A percentile compares a stretch with the other conserved stretches of the same genome.
These are phyloP conservation scores for Pleochaeta shiraiana DNA, from an alignment of 2,329 filamentous ascomycete genomes.

Conservation along the genomic window DNA sequence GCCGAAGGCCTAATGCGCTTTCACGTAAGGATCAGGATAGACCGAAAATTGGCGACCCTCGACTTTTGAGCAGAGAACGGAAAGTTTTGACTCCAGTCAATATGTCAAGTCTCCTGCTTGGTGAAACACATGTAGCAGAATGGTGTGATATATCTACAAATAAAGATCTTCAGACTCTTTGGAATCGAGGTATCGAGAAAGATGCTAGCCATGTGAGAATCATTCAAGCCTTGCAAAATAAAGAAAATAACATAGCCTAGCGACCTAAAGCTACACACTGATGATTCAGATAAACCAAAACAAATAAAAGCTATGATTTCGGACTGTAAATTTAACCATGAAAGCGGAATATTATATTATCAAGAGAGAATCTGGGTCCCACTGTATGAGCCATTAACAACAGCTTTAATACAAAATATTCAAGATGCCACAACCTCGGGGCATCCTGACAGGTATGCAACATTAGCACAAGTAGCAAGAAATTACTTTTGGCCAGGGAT, in stretches of 20 bases:
- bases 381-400: neutral
- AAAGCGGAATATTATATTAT: no score
- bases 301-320: neutral
- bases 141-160: neutral
- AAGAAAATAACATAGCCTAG: neutral
- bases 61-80: neutral
- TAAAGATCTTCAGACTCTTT: neutral
- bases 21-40: neutral
- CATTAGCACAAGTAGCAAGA: neutral
- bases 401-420: no score
- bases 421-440: neutral
- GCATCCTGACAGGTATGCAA: neutral
- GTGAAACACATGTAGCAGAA: neutral
- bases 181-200: neutral
- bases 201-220: neutral
- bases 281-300: neutral
- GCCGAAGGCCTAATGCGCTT: neutral
- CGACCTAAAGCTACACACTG: neutral
- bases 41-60: neutral
- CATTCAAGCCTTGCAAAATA: neutral
- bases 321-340: neutral
- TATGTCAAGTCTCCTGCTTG: neutral
- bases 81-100: neutral
- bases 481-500: neutral
- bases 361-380: neutral